Evolutionary conservation across 176 grass and related monocot genomes (phyloP).

Genomic region (Pontederia crassipes): DNA sequence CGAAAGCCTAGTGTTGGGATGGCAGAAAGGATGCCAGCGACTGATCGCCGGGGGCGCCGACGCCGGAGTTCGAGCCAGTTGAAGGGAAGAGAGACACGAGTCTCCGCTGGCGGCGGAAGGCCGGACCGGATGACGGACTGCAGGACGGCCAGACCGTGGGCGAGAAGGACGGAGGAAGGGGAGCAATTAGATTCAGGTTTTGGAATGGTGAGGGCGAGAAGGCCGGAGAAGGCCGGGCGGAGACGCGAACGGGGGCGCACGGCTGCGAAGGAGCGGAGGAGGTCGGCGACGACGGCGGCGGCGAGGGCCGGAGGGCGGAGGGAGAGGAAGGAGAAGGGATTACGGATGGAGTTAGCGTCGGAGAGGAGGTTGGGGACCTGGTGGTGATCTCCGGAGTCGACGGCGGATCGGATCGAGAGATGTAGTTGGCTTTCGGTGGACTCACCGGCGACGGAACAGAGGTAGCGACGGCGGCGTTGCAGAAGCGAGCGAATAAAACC

Average conservation of each 20-base stretch:
- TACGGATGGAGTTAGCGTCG: background rate
- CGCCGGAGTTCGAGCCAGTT: constrained; percentile 3
- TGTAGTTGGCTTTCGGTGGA: constrained; percentile 2
- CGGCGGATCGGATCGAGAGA: background rate
- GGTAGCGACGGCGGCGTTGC: background rate
- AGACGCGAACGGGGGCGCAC: constrained; percentile 10
- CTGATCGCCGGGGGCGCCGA: background rate
- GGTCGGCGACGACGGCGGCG: constrained; percentile 3
- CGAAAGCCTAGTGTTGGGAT: constrained; percentile 7
- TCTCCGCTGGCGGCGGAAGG: constrained; percentile 6
- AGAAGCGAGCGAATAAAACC: background rate
- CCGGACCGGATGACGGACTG: constrained; percentile 8
- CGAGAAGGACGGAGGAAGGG: background rate
- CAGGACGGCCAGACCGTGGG: constrained; percentile 10
- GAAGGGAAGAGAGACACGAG: constrained; percentile 10
- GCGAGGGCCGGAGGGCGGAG: constrained; percentile 16
- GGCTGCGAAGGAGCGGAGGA: constrained; percentile 1
- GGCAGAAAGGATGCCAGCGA: background rate
- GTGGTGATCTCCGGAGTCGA: background rate
- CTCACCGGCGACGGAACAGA: background rate
- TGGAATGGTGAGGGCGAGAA: constrained; percentile 7
- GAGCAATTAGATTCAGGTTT: background rate
- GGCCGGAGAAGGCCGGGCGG: constrained; percentile 1
- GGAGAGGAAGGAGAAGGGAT: constrained; percentile 11
- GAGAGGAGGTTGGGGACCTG: constrained; percentile 6